Evolutionary conservation across 176 grass and related monocot genomes (phyloP), one percentile per base, ranked within the genome.

Genomic region (Carex scoparia): DNA sequence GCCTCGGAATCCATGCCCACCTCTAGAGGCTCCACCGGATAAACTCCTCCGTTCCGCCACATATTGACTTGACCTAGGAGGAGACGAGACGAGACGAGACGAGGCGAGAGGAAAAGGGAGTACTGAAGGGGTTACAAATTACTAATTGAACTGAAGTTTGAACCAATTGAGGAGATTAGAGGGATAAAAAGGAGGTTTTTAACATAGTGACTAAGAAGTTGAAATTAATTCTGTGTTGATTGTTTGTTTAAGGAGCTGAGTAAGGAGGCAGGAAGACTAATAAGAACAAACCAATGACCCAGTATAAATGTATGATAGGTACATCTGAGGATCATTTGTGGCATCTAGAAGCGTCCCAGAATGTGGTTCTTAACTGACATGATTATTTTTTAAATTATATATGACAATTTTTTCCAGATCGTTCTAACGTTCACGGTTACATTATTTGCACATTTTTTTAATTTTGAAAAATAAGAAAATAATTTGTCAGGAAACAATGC

Each of bases 1-100:
- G 81, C 81, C 23, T 83, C 81, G 4, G 81, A 66, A 69, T 68
- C 81, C 63, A 83, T 64, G 27, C 33, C 7, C 61, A 83, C 81
- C 61, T 83, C 81, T 12, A 83, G 62, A 54, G 40, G n/a, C 31
- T 83, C 81, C 63, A 83, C 44, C 5, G 23, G 7, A 19, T 54
- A 49, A 53, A 63, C 44, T 33, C 23, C 60, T 32, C 80, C 23
- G 18, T 27, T 83, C 12, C 42, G 23, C 81, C 38, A 51, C 81
- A 83, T 83, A 33, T 68, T 69, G 44, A 54, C 49, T 67, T 46
- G 12, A 69, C 15, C 30, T 53, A 49, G 2, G 5, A 0, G 16
- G 10, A 54, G 42, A 9, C 8, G 14, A 54, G 30, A 32, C 1
- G 28, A 78, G 30, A 33, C 8, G 14, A 54, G 30, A 32, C 1